Percentiles rank a stretch among this genome's conserved stretches.
phyloP scores from a whole-genome alignment of 768 basidiomycete species.

The Tulasnella sp. region DNA sequence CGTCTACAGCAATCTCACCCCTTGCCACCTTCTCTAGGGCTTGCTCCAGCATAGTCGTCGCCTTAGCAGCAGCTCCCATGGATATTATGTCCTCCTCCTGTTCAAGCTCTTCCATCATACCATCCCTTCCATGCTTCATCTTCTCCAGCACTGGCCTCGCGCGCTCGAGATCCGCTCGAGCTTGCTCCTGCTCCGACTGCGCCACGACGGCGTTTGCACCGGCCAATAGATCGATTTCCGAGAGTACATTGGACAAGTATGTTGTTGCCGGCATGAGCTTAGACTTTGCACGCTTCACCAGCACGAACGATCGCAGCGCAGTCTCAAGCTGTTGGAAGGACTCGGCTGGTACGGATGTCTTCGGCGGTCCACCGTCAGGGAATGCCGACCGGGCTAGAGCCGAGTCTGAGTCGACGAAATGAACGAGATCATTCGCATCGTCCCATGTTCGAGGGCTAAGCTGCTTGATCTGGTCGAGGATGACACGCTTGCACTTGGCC shows the following conservation, averaged over 20 bases:
- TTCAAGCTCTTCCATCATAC: constrained; percentile 70
- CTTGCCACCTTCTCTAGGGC: constrained; percentile 69
- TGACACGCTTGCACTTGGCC: constrained; percentile 74
- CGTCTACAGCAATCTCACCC: constrained; percentile 57
- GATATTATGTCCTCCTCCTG: constrained; percentile 64
- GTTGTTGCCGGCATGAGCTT: constrained; percentile 90
- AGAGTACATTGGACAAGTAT: constrained; percentile 80
- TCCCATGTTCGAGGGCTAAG: constrained; percentile 88
- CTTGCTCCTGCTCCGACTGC: constrained; percentile 58
- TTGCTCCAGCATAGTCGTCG: constrained; percentile 46
- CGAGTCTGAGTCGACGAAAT: constrained; percentile 89
- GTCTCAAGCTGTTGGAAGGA: constrained; percentile 84
- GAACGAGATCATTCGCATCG: constrained; percentile 85
- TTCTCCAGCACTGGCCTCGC: constrained; percentile 77
- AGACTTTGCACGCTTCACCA: constrained; percentile 90
- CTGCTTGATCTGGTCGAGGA: constrained; percentile 88
- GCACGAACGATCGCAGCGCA: constrained; percentile 84
- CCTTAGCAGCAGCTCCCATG: constrained; percentile 38
- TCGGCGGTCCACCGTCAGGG: constrained; percentile 41
- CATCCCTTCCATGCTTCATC: constrained; percentile 64
- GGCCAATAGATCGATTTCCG: constrained; percentile 80
- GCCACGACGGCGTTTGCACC: constrained; percentile 83
- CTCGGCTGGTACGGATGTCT: constrained; percentile 28
- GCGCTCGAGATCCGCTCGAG: constrained; percentile 53
- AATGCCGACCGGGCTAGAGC: constrained; percentile 32